These are phyloP conservation scores for Inga oerstediana DNA, from an alignment of 306 rosid genomes.

Conservation along the genomic window DNA sequence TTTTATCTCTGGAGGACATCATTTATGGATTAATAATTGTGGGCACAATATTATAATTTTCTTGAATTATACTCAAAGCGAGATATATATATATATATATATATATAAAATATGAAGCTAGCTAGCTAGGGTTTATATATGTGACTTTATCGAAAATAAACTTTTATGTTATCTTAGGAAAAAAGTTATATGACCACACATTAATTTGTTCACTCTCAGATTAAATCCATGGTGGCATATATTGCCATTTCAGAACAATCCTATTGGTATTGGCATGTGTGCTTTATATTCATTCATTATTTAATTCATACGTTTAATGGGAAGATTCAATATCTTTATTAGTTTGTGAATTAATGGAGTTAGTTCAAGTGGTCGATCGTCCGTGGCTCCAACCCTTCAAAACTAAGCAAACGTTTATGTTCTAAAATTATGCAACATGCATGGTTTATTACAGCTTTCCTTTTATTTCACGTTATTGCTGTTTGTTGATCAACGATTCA, in stretches of 20 bases:
- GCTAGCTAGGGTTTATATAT: not conserved
- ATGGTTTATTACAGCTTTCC: not conserved
- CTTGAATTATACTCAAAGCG: constrained; percentile 46
- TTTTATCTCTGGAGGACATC: not conserved
- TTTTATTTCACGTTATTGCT: not conserved
- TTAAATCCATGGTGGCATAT: not conserved
- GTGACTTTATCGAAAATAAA: constrained; percentile 25
- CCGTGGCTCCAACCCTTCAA: constrained; percentile 28
- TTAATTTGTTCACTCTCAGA: not conserved
- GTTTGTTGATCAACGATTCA: not conserved
- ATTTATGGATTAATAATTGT: not conserved
- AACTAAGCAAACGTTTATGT: constrained; percentile 23
- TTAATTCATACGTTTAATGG: constrained; percentile 9
- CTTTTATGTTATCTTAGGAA: constrained; percentile 26
- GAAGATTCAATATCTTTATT: constrained; percentile 8
- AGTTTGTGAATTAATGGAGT: constrained; percentile 21
- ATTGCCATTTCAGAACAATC: constrained; percentile 26
- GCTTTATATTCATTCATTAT: constrained; percentile 4
- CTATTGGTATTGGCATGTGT: constrained; percentile 22
- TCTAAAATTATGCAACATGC: not conserved
- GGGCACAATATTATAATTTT: constrained; percentile 11
- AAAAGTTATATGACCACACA: constrained; percentile 23
- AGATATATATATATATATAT: not conserved
- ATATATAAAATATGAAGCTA: not conserved
- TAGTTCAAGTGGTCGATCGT: constrained; percentile 15